These are phyloP conservation scores for Epichloe bromicola DNA, from an alignment of 2,329 filamentous ascomycete species.

Conservation along the genomic window DNA sequence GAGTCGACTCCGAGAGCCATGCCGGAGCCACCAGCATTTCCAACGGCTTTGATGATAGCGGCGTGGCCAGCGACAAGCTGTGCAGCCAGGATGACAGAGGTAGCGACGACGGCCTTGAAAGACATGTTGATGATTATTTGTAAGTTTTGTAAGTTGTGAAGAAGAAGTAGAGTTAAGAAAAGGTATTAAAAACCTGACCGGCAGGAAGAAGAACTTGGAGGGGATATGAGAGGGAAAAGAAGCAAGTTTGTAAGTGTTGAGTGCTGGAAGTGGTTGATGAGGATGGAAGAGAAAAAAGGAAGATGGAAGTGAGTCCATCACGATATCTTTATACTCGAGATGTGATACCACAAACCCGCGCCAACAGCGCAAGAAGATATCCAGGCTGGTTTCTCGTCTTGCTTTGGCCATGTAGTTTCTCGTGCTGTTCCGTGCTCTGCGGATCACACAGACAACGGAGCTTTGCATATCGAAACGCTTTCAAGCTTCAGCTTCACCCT, in stretches of 20 bases:
- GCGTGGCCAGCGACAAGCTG: conserved; percentile 47
- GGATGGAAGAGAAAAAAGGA: not conserved
- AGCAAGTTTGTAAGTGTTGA: not conserved
- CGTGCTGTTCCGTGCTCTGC: not conserved
- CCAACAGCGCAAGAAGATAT: not conserved
- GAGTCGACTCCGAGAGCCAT: conserved; percentile 38
- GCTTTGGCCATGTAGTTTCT: not conserved
- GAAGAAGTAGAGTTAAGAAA: not conserved
- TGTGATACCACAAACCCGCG: not conserved
- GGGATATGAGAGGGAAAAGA: not conserved
- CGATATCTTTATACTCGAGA: conserved; percentile 4
- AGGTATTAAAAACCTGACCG: conserved; percentile 3
- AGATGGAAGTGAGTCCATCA: not conserved
- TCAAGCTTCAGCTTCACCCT: not conserved
- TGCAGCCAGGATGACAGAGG: conserved; percentile 39
- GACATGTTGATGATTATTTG: conserved; percentile 14
- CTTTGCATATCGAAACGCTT: not conserved
- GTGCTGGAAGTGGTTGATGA: conserved; percentile 2
- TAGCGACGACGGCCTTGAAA: conserved; percentile 21
- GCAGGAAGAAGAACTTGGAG: conserved; percentile 2
- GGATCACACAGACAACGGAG: not conserved
- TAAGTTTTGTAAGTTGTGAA: not conserved
- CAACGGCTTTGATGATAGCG: conserved; percentile 44
- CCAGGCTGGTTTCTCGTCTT: not conserved
- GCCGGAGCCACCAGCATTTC: conserved; percentile 43